Base-by-base conservation (phyloP, 495 filamentous ascomycete genomes). In the Penicillium arizonense region DNA sequence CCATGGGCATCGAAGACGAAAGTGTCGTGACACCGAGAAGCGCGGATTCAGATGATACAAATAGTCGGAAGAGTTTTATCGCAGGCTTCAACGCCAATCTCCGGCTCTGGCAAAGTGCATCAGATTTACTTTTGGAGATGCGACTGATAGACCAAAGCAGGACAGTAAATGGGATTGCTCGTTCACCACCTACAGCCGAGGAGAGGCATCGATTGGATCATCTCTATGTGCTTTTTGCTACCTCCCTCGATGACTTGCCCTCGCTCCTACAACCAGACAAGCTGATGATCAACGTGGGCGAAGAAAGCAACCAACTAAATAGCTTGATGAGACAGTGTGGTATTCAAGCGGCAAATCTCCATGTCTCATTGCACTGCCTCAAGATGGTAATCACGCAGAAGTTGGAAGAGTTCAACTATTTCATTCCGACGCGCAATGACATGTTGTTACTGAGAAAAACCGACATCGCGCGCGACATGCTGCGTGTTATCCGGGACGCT, bases 321-420 rank as follows among this genome's bases (percentile, higher is more conserved):
- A 43, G 40, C 11, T 24, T 52, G 12, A n/a, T 34, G n/a, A 56
- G 40, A 23, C 38, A 35, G 24, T 64, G 45, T 50, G 40, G 34
- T 35, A 63, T 68, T n/a, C 62, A 68, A 54, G 47, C 49, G 12
- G 54, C 56, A 4, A 68, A 68, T 37, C 41, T 65, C 5, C 58
- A 65, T 32, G 51, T 68, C 26, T 58, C 64, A 9, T 38, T 68
- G 14, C 59, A 68, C 30, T 68, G 62, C 34, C 44, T 68, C 23
- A 56, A 57, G 32, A 63, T 65, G 62, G 57, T 65, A 4, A 61
- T 63, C 16, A 55, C 54, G 2, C 63, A 68, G 36, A 63, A 63
- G 39, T 61, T 68, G 9, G 62, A 63, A 33, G 64, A 65, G 18
- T 28, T 61, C 13, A 38, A 51, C 21, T 51, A 57, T 34, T 53